Base-by-base conservation (phyloP, 2,329 filamentous ascomycete genomes). In the Diaporthe vexans region DNA sequence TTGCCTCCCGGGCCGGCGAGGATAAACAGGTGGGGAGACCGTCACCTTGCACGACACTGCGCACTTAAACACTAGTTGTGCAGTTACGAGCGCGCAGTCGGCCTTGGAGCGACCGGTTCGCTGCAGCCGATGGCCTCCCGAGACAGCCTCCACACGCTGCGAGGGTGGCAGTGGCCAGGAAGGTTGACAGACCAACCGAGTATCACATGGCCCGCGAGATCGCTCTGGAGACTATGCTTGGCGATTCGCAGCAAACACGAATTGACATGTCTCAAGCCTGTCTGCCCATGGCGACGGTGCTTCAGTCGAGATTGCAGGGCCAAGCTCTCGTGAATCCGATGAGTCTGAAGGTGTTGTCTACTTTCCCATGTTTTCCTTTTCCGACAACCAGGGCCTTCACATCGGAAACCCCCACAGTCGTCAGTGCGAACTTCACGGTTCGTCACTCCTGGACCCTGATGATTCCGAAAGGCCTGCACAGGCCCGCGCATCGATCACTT, bases 381-480 rank as follows among this genome's bases (percentile, higher is more conserved):
- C 24, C 33, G 46, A 67, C 63, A 54, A 26, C n/a, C 46, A 48
- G 26, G 43, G 37, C 24, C 43, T 37, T 24, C n/a, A 58, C 43
- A n/a, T 9, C 29, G 15, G 24, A 43, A 24, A 46, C n/a, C 69
- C 56, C 43, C 56, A 43, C 48, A 40, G 69, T 19, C 21, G 46
- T 54, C 57, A 40, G 56, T 54, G 57, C 33, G 46, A 29, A 17
- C 15, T 40, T 61, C 56, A 29, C 33, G 52, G 37, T 52, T 35
- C 56, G 52, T 48, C 26, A 29, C 58, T 54, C 24, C 21, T 17
- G 46, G 68, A 46, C 69, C 57, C 69, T 29, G n/a, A 72, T 54
- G 69, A 63, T 75, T 75, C 72, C 72, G 43, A 59, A 74, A 74
- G 52, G 33, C 46, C 26, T 68, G 58, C 33, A 54, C 57, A 54